Percentiles rank a stretch among this genome's conserved stretches.
Conservation (phyloP, 2,329 filamentous ascomycete genomes). For the Penicillium sp. region DNA sequence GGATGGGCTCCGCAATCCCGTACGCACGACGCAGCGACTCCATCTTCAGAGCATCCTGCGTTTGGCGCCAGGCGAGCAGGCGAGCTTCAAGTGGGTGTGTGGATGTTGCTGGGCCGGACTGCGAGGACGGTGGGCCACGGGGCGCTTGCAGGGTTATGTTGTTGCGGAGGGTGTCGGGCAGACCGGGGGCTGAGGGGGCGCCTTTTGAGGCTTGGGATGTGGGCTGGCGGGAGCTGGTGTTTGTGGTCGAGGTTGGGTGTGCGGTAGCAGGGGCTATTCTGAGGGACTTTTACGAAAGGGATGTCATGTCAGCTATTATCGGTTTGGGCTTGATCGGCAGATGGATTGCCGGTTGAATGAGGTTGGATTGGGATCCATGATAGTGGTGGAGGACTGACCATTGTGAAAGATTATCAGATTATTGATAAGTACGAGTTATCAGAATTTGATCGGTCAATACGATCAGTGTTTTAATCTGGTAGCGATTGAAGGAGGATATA, state of each 20-base stretch:
- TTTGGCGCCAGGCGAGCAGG: constrained; percentile 86
- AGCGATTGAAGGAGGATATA: not conserved
- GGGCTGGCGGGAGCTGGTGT: constrained; percentile 64
- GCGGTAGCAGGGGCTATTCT: constrained; percentile 78
- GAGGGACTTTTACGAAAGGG: constrained; percentile 67
- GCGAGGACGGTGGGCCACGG: constrained; percentile 51
- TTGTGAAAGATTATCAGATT: constrained; percentile 24
- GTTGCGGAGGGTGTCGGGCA: constrained; percentile 90
- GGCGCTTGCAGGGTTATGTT: constrained; percentile 71
- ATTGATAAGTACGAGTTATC: constrained; percentile 8
- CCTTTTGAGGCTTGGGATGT: constrained; percentile 60
- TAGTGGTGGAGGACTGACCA: constrained; percentile 33
- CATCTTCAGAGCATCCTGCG: constrained; percentile 88
- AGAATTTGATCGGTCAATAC: not conserved
- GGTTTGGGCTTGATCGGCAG: constrained; percentile 3
- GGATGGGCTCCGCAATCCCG: constrained; percentile 89
- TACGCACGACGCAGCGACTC: constrained; percentile 83
- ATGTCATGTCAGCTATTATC: constrained; percentile 15
- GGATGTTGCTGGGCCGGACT: constrained; percentile 58
- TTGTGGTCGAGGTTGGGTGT: constrained; percentile 70
- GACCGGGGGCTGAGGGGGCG: constrained; percentile 88
- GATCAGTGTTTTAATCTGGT: not conserved
- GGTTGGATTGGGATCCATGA: constrained; percentile 18
- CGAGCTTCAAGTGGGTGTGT: constrained; percentile 91
- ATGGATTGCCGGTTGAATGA: constrained; percentile 11